Evolutionary conservation across 805 yeast genomes (phyloP), one percentile per base, ranked within the genome.

Genomic region (Suhomyces tanzawaensis): DNA sequence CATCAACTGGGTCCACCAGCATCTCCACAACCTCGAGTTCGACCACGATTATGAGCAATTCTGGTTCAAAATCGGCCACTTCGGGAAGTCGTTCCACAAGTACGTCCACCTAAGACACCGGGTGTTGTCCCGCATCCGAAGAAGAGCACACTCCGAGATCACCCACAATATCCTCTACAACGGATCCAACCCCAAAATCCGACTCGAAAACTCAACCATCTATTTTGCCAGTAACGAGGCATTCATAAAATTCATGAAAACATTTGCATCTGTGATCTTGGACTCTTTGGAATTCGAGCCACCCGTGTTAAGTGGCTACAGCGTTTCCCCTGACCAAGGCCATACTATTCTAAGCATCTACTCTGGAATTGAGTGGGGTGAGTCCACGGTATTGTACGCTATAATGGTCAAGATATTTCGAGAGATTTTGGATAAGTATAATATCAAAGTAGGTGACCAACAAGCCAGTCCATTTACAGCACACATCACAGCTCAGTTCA

Each of bases 51-150:
- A 23, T 18, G 39, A 36, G 17, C 22, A 18, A 3, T 32, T 40
- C 15, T 40, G 40, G 36, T 35, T 40, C 19, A 29, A 22, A 17
- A 13, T 40, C 7, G 26, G 31, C 19, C 24, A 16, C 11, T 40
- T 40, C 13, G 37, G 32, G n/a, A 28, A 30, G 15, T 22, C 33
- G 12, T 36, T 32, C 33, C 37, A 35, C 16, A 19, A 31, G 13
- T 27, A 31, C 19, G 32, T 24, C 12, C 5, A 13, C 6, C 4
- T 13, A 4, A 15, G 39, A 21, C 8, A 18, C 11, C 8, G 12
- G 15, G 14, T 14, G 22, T 29, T 36, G 13, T 3, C 15, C 26
- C 11, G n/a, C 8, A 28, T 36, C 7, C 6, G 14, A 14, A 5
- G n/a, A 14, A 7, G 6, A 9, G 7, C 18, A 5, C 23, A 29